Evolutionary conservation across 2,329 filamentous ascomycete species (phyloP).

Genomic region (Dryadomyces quercus-mongolicae): DNA sequence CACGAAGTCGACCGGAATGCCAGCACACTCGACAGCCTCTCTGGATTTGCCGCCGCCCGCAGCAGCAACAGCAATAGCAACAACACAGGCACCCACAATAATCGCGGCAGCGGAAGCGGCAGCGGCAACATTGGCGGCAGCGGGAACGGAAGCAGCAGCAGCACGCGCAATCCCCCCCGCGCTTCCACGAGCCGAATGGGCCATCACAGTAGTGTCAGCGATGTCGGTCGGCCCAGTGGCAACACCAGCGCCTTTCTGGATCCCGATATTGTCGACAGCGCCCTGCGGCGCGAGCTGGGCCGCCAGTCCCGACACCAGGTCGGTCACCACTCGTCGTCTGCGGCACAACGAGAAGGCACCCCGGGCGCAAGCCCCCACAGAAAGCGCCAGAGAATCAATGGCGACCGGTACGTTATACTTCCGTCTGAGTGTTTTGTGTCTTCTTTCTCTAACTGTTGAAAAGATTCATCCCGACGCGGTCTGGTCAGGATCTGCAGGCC

Average conservation of each 20-base stretch:
- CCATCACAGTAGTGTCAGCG: not conserved
- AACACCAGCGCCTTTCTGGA: conserved; percentile 24
- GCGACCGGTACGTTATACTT: conserved; percentile 40
- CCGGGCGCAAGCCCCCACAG: conserved; percentile 42
- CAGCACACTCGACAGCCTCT: not conserved
- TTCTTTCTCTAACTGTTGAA: not conserved
- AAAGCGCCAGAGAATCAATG: conserved; percentile 48
- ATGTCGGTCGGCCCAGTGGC: not conserved
- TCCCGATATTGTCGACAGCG: conserved; percentile 35
- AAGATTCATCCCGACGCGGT: conserved; percentile 90
- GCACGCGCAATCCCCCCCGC: not conserved
- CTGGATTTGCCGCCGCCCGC: not conserved
- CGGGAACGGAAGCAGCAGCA: not conserved
- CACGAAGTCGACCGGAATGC: conserved; percentile 4
- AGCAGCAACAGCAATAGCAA: not conserved
- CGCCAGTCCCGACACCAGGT: conserved; percentile 8
- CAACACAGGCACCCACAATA: not conserved
- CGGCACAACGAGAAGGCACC: conserved; percentile 34
- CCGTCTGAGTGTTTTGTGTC: not conserved
- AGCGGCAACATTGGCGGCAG: not conserved
- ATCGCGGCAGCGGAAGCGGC: not conserved
- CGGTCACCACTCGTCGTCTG: not conserved
- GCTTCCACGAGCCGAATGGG: not conserved
- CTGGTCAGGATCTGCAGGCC: conserved; percentile 84
- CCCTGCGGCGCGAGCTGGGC: conserved; percentile 38